Evolutionary conservation across 2,329 filamentous ascomycete species (phyloP).

Genomic region (Ophiostoma sp.): DNA sequence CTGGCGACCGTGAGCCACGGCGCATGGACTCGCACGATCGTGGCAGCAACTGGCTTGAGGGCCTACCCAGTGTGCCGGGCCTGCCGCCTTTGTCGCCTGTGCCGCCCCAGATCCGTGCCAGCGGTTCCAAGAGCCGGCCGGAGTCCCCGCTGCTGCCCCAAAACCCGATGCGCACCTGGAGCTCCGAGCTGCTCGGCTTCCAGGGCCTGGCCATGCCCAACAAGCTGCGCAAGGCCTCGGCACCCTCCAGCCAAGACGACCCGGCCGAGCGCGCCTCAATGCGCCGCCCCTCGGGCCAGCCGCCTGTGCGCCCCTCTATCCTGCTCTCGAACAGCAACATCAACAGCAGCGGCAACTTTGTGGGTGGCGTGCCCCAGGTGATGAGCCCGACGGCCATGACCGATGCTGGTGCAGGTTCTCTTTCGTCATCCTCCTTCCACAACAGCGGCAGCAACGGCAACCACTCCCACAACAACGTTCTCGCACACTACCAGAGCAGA

Average conservation of each 20-base stretch:
- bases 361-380: slow-evolving; percentile 32
- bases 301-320: slow-evolving; percentile 41
- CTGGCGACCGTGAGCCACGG: slow-evolving; percentile 17
- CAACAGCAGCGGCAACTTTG: slow-evolving; percentile 15
- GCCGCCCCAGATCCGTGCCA: slow-evolving; percentile 13
- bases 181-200: slow-evolving; percentile 49
- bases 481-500: slow-evolving; percentile 11
- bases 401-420: slow-evolving; percentile 4
- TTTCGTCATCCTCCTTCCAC: slow-evolving; percentile 11
- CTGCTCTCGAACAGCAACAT: slow-evolving; percentile 25
- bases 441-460: slow-evolving; percentile 3
- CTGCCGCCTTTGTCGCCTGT: slow-evolving; percentile 33
- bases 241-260: slow-evolving; percentile 47
- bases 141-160: slow-evolving; percentile 49
- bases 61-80: slow-evolving; percentile 42
- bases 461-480: background rate
- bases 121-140: slow-evolving; percentile 44
- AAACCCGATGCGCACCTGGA: slow-evolving; percentile 46
- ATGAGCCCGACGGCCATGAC: slow-evolving; percentile 41
- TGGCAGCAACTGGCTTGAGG: slow-evolving; percentile 49
- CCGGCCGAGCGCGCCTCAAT: slow-evolving; percentile 39
- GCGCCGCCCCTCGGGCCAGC: slow-evolving; percentile 49
- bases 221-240: slow-evolving; percentile 44
- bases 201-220: slow-evolving; percentile 38
- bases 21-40: slow-evolving; percentile 36